phyloP scores from a whole-genome alignment of 345 rosid genomes.

The Eucalyptus pumila region DNA sequence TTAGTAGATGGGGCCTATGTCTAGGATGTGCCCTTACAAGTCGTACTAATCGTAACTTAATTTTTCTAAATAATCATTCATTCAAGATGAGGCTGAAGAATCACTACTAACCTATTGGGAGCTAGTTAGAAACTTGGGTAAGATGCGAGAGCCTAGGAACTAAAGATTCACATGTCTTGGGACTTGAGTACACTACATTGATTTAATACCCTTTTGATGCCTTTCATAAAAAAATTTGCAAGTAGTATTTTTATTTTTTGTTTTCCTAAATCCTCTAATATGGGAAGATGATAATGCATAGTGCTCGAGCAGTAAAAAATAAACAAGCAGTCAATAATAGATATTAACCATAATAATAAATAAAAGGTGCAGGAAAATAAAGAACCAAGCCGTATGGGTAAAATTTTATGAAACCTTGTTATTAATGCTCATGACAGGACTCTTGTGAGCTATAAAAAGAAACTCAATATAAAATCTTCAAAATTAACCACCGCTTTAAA shows the following conservation, averaged over 20 bases:
- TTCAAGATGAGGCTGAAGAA: not conserved
- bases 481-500: not conserved
- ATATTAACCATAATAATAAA: not conserved
- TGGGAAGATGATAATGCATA: too few species aligned
- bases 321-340: not conserved
- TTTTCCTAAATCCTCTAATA: too few species aligned
- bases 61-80: too few species aligned
- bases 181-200: too few species aligned
- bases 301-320: too few species aligned
- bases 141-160: not conserved
- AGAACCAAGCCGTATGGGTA: rapidly evolving
- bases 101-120: too few species aligned
- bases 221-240: not conserved
- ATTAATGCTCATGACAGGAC: not conserved
- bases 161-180: rapidly evolving
- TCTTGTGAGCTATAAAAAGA: too few species aligned
- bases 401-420: not conserved
- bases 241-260: not conserved
- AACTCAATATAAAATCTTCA: not conserved
- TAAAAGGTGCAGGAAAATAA: not conserved
- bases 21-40: rapidly evolving
- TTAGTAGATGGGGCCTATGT: rapidly evolving
- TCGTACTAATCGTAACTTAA: rapidly evolving
- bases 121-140: rapidly evolving
- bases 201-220: rapidly evolving